Evolutionary conservation across 2,329 filamentous ascomycete genomes (phyloP), one percentile per base, ranked within the genome.

Genomic region (Cryphonectria carpinicola): DNA sequence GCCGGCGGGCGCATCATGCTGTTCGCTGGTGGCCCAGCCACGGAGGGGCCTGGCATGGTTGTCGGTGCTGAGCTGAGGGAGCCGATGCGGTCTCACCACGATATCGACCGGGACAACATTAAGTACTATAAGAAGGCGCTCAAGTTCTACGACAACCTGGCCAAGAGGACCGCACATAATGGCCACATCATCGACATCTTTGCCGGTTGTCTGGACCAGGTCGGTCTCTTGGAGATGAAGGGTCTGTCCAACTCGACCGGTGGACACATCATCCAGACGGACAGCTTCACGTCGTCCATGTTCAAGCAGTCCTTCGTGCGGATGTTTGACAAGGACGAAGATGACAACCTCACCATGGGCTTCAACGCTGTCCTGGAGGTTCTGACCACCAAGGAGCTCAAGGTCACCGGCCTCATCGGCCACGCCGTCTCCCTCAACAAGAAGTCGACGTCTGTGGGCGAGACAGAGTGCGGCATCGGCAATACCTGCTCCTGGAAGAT

Each of bases 401-500:
- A 99, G 84, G 95, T 99, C 39, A 99, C 96, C 43, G 96, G 96
- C 67, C 86, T 99, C 52, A 99, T 99, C 76, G 96, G 96, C 13
- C 96, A 99, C 80, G 96, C 95, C 0, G 92, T 99, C 63, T 98
- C 95, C 2, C 85, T 98, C 76, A 98, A 98, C 86, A 99, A 98
- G 84, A 99, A 99, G 80, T 98, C 96, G 0, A 92, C 93, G 11
- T 97, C 94, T 1, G 96, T 99, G 17, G 96, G 96, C 67, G 96
- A 99, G 84, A 98, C 96, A 0, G 96, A 99, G 80, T 98, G 95
- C 77, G 96, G 96, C 78, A 98, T 99, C 76, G 96, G 96, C 74
- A 98, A 98, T 80, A 99, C 96, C 0, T 98, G 95, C 82, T 95
- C 95, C 3, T 99, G 96, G 96, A 99, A 99, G 84, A 98, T 99